These are phyloP conservation scores for Xylaria intraflava DNA, from an alignment of 495 filamentous ascomycete species.

Conservation along the genomic window DNA sequence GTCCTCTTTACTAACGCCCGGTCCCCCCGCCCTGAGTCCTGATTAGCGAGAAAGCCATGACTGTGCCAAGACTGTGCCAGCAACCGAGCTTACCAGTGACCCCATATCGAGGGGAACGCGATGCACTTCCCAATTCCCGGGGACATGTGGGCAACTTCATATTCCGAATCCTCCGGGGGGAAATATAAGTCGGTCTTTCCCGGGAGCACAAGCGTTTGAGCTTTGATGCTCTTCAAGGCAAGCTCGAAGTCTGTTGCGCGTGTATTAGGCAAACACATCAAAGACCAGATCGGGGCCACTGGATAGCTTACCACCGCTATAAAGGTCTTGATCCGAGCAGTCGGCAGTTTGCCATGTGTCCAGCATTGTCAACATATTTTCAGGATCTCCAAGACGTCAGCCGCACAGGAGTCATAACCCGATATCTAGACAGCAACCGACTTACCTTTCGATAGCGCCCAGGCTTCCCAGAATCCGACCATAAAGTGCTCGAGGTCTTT, in stretches of 20 bases:
- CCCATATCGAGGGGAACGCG: conserved; percentile 60
- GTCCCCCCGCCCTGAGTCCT: conserved; percentile 48
- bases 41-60: conserved; percentile 16
- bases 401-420: background rate
- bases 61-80: background rate
- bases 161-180: conserved; percentile 64
- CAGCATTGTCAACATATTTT: conserved; percentile 60
- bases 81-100: conserved; percentile 41
- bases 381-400: conserved; percentile 46
- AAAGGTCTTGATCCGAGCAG: conserved; percentile 54
- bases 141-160: conserved; percentile 59
- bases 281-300: background rate
- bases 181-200: conserved; percentile 68
- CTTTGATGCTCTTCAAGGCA: conserved; percentile 61
- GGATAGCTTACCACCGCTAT: conserved; percentile 43
- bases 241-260: conserved; percentile 43
- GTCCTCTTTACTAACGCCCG: conserved; percentile 57
- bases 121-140: conserved; percentile 52
- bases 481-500: conserved; percentile 63
- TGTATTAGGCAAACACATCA: background rate
- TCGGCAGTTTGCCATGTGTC: conserved; percentile 72
- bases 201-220: conserved; percentile 59
- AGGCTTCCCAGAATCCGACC: conserved; percentile 65
- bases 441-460: conserved; percentile 14
- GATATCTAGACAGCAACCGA: background rate